A percentile compares a stretch with the other conserved stretches of the same genome.
phyloP scores from a whole-genome alignment of 306 rosid species.

The Coriaria nepalensis region DNA sequence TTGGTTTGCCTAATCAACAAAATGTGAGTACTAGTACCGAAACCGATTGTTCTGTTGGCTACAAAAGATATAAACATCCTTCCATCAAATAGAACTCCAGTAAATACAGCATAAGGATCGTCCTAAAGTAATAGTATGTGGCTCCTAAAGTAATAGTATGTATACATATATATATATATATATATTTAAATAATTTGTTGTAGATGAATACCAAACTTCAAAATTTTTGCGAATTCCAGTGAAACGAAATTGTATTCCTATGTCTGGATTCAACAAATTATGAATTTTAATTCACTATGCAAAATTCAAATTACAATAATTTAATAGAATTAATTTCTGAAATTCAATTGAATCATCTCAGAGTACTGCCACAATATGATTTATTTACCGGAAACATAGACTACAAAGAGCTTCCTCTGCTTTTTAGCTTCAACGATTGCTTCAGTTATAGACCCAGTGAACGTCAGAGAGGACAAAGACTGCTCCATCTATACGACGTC shows the following conservation, averaged over 20 bases:
- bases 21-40: too few relatives aligned
- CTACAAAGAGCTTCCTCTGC: constrained; percentile 46
- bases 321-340: background rate
- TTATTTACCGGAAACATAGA: constrained; percentile 34
- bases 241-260: too few relatives aligned
- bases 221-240: too few relatives aligned
- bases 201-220: too few relatives aligned
- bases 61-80: background rate
- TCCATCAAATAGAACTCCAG: background rate
- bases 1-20: too few relatives aligned
- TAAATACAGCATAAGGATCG: background rate
- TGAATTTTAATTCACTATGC: too few relatives aligned
- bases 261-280: too few relatives aligned
- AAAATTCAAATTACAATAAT: background rate
- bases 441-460: constrained; percentile 33
- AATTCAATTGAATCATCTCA: background rate
- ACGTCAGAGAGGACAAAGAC: constrained; percentile 27
- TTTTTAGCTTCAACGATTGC: constrained; percentile 48
- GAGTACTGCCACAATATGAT: background rate
- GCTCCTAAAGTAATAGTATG: too few relatives aligned
- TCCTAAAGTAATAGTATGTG: too few relatives aligned
- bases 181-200: too few relatives aligned
- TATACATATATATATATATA: too few relatives aligned
- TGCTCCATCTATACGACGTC: constrained; percentile 26
- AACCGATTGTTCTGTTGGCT: too few relatives aligned